phyloP scores from a whole-genome alignment of 768 basidiomycete genomes.

The Mycena kentingensis region DNA sequence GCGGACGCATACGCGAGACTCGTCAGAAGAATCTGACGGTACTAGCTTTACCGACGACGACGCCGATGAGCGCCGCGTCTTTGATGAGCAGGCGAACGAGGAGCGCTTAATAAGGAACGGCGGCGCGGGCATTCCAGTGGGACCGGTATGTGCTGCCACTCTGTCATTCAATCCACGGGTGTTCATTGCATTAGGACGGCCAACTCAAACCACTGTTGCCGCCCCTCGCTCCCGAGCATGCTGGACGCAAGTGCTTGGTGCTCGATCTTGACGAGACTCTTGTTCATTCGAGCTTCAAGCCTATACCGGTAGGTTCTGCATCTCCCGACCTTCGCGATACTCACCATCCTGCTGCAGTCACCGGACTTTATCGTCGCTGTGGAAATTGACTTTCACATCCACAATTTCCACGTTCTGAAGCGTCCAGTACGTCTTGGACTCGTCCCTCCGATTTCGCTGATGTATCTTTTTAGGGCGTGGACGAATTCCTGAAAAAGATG shows the following conservation, averaged over 20 bases:
- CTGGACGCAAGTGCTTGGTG: conserved; percentile 92
- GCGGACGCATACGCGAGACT: conserved; percentile 43
- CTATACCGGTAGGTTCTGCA: neutral
- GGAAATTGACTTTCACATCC: conserved; percentile 97
- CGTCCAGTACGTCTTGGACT: conserved; percentile 51
- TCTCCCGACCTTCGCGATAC: conserved; percentile 6
- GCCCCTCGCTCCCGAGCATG: conserved; percentile 76
- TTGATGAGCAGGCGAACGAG: conserved; percentile 85
- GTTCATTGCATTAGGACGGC: conserved; percentile 64
- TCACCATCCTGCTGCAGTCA: conserved; percentile 52
- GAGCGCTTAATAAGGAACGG: conserved; percentile 86
- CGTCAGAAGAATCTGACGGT: conserved; percentile 60
- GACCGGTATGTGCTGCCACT: conserved; percentile 62
- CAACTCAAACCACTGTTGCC: conserved; percentile 85
- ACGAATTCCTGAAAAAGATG: conserved; percentile 96
- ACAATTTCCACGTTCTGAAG: conserved; percentile 99
- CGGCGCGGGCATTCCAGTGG: conserved; percentile 93
- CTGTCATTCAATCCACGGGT: neutral
- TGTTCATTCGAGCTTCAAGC: conserved; percentile 98
- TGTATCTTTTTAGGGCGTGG: too few species aligned
- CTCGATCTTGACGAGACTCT: conserved; percentile 97
- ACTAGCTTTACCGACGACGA: conserved; percentile 72
- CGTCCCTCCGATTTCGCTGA: too few species aligned
- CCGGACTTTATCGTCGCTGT: conserved; percentile 99
- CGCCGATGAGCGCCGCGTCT: conserved; percentile 52